phyloP scores from a whole-genome alignment of 1,284 basidiomycete genomes.

The Phellinidium pouzarii region DNA sequence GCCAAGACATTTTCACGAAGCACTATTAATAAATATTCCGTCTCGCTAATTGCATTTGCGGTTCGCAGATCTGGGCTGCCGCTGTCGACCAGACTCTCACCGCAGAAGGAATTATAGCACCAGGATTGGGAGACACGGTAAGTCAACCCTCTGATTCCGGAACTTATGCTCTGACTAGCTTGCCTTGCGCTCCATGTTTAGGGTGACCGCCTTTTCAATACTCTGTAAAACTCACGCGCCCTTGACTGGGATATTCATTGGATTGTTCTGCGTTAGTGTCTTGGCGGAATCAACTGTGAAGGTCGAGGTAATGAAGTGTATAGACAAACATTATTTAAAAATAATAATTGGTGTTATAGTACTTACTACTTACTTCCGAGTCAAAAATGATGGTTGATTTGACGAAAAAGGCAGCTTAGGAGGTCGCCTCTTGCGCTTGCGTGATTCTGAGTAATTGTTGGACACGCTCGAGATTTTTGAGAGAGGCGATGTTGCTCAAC shows the following conservation, averaged over 20 bases:
- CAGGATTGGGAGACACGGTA: slow-evolving; percentile 86
- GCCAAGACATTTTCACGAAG: no score
- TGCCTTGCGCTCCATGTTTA: slow-evolving; percentile 27
- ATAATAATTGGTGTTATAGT: background rate
- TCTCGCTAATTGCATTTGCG: background rate
- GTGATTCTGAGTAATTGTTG: background rate
- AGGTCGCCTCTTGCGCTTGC: background rate
- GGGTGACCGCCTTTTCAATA: slow-evolving; percentile 65
- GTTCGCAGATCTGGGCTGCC: slow-evolving; percentile 74
- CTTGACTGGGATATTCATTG: background rate
- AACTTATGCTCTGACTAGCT: background rate
- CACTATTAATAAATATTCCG: no score
- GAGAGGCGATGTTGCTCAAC: background rate
- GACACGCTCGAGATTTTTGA: background rate
- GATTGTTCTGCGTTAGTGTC: background rate
- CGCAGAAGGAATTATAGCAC: slow-evolving; percentile 67
- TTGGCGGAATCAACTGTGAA: background rate
- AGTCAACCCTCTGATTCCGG: slow-evolving; percentile 26
- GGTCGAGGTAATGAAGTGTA: background rate
- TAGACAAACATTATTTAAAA: background rate
- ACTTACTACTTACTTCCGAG: no score
- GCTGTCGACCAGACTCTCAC: slow-evolving; percentile 74
- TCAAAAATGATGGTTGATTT: no score
- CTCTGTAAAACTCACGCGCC: slow-evolving; percentile 26
- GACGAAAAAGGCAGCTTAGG: background rate